Percentiles rank a stretch among this genome's conserved stretches.
Evolutionary conservation across 2,329 filamentous ascomycete species (phyloP).

Genomic region (Phaeosphaeria sp.): DNA sequence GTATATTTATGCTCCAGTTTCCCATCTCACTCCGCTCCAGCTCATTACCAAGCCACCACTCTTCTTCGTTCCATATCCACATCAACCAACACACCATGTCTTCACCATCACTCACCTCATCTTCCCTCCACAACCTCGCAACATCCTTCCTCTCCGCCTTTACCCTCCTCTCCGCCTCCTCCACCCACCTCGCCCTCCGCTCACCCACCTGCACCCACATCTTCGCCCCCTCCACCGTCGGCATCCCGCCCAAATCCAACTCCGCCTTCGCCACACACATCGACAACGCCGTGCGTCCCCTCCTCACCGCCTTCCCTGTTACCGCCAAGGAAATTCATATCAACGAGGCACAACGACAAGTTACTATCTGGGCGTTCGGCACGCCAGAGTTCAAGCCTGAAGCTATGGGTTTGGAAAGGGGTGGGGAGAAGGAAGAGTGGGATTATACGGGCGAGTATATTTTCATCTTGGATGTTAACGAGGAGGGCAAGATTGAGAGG

Average conservation of each 20-base stretch:
- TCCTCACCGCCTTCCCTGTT: constrained; percentile 27
- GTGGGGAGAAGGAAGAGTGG: constrained; percentile 31
- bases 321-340: constrained; percentile 19
- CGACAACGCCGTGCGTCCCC: constrained; percentile 9
- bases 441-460: constrained; percentile 41
- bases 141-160: constrained; percentile 4
- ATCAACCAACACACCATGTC: background rate
- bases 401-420: no score
- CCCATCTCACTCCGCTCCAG: no score
- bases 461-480: constrained; percentile 40
- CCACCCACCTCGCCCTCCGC: background rate
- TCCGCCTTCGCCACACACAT: constrained; percentile 14
- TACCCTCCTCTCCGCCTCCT: background rate
- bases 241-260: constrained; percentile 6
- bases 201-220: background rate
- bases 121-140: background rate
- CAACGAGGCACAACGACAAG: constrained; percentile 23
- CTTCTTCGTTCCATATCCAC: no score
- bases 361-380: constrained; percentile 38
- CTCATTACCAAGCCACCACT: no score
- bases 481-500: constrained; percentile 32
- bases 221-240: constrained; percentile 15
- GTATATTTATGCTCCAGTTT: background rate
- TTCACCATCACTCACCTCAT: background rate
- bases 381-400: constrained; percentile 31